These are phyloP conservation scores for Globisporangium takayamanum DNA, from an alignment of 352 stramenopile genomes.

Conservation along the genomic window DNA sequence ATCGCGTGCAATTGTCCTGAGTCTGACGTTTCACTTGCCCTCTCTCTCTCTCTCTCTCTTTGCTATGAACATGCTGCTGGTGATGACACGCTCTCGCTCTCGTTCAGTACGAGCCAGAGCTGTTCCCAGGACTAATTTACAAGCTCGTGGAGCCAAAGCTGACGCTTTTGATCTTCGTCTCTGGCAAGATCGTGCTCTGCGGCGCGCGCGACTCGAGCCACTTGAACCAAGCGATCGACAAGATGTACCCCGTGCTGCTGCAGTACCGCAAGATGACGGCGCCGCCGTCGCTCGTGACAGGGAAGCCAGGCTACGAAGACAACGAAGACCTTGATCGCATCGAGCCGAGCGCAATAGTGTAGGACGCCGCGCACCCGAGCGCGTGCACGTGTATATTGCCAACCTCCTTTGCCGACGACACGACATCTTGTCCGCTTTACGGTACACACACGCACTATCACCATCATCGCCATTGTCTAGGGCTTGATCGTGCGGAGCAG, in stretches of 20 bases:
- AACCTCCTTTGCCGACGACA: too few relatives aligned
- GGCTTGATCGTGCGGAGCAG: constrained; percentile 35
- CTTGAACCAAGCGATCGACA: constrained; percentile 39
- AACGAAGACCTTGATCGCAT: constrained; percentile 58
- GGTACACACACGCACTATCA: neutral
- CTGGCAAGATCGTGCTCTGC: constrained; percentile 98
- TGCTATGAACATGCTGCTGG: neutral
- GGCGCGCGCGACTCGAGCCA: constrained; percentile 43
- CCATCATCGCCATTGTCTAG: neutral
- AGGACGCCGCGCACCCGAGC: constrained; percentile 6
- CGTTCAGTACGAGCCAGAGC: constrained; percentile 94
- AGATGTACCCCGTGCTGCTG: constrained; percentile 51
- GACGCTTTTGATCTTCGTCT: constrained; percentile 99
- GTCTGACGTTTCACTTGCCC: neutral
- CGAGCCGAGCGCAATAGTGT: constrained; percentile 53
- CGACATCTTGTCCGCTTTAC: neutral
- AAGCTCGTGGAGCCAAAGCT: constrained; percentile 94
- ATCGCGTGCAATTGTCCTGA: neutral
- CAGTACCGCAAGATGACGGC: constrained; percentile 69
- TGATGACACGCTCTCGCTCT: too few relatives aligned
- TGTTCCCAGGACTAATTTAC: constrained; percentile 99
- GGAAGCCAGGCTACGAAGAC: constrained; percentile 61
- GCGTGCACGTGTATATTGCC: neutral
- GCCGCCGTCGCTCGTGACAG: constrained; percentile 60
- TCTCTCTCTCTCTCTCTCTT: neutral